These are phyloP conservation scores for Nakaseomyces nivariensis DNA, from an alignment of 1,139 yeast species.

Conservation along the genomic window DNA sequence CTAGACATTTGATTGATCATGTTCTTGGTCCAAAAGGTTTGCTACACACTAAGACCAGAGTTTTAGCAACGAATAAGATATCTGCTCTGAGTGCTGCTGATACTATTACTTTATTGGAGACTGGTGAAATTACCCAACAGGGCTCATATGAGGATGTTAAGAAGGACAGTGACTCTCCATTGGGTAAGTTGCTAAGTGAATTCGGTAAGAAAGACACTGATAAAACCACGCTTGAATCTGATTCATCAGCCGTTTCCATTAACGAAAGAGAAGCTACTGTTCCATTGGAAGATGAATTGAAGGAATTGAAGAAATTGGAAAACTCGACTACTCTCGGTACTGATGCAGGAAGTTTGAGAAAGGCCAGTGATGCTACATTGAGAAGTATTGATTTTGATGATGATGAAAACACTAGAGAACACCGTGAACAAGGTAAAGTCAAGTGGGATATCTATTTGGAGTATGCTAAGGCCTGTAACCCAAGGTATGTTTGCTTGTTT, in stretches of 20 bases:
- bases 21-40: constrained; percentile 79
- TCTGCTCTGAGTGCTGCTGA: constrained; percentile 75
- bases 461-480: constrained; percentile 83
- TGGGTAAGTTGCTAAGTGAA: constrained; percentile 59
- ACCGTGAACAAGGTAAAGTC: constrained; percentile 87
- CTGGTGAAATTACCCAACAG: constrained; percentile 70
- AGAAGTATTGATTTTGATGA: constrained; percentile 35
- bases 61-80: constrained; percentile 83
- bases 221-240: constrained; percentile 9
- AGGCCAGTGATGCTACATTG: constrained; percentile 61
- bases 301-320: constrained; percentile 28
- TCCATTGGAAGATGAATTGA: constrained; percentile 29
- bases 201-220: constrained; percentile 49
- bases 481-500: constrained; percentile 52
- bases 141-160: constrained; percentile 55
- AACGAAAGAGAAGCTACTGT: constrained; percentile 20
- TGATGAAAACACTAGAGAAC: constrained; percentile 50
- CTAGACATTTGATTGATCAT: constrained; percentile 68
- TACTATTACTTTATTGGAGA: constrained; percentile 58
- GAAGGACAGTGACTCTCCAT: constrained; percentile 38
- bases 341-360: constrained; percentile 43
- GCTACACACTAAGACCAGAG: constrained; percentile 61
- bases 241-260: constrained; percentile 9
- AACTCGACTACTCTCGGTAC: constrained; percentile 20
- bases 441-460: constrained; percentile 77